Evolutionary conservation across 2,329 filamentous ascomycete genomes (phyloP).

Genomic region (Samsoniella hepiali): DNA sequence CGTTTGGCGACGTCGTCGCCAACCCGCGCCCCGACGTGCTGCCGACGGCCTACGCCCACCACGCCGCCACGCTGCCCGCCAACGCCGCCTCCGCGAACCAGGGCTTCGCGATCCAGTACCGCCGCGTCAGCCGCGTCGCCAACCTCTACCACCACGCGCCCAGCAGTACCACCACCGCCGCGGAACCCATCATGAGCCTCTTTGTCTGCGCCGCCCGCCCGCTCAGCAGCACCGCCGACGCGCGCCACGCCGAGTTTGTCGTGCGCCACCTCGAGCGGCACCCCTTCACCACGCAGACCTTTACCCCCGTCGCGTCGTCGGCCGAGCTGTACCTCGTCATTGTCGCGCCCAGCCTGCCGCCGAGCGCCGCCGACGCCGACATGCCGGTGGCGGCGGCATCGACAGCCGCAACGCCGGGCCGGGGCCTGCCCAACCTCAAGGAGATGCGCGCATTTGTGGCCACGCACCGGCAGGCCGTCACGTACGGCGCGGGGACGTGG

Average conservation of each 20-base stretch:
- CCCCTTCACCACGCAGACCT: constrained; percentile 91
- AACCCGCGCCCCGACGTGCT: constrained; percentile 62
- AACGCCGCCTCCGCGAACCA: constrained; percentile 70
- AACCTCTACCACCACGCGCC: constrained; percentile 68
- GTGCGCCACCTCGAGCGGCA: constrained; percentile 81
- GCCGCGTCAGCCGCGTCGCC: constrained; percentile 68
- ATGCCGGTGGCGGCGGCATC: constrained; percentile 24
- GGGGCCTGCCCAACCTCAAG: constrained; percentile 68
- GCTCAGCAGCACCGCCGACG: constrained; percentile 21
- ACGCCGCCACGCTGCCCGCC: constrained; percentile 37
- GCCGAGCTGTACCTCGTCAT: constrained; percentile 71
- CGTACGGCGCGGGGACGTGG: constrained; percentile 88
- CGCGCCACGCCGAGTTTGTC: constrained; percentile 45
- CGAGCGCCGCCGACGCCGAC: constrained; percentile 28
- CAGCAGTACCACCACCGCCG: constrained; percentile 34
- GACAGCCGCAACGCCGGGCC: constrained; percentile 49
- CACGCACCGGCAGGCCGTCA: constrained; percentile 75
- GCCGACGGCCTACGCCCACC: constrained; percentile 44
- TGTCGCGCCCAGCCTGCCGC: constrained; percentile 73
- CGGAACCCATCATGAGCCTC: constrained; percentile 73
- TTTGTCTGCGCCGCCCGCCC: constrained; percentile 66
- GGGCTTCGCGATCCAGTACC: constrained; percentile 82
- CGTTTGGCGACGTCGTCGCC: constrained; percentile 79
- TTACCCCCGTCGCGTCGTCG: constrained; percentile 67
- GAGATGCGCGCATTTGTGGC: constrained; percentile 76